Conservation (phyloP, 164 flowering plant species). For the Tetracentron sinense region DNA sequence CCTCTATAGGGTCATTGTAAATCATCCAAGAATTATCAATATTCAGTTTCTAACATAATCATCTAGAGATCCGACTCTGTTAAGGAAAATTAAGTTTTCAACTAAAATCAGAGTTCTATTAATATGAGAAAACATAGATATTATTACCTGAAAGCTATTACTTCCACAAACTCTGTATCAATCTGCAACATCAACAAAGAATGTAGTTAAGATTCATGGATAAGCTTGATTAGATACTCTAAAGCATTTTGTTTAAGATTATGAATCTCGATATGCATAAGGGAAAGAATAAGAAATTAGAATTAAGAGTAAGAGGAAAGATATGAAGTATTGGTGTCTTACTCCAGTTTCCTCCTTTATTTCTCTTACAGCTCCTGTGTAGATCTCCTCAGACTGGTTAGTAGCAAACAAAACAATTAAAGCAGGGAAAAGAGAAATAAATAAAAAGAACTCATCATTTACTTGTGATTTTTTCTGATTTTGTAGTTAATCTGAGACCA, state of each 20-base stretch:
- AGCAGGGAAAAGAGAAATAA: not conserved
- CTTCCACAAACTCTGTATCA: conserved; percentile 82
- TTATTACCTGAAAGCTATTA: conserved; percentile 83
- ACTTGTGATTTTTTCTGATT: not conserved
- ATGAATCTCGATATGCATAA: not conserved
- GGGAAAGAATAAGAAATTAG: not conserved
- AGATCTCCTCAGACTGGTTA: conserved; percentile 82
- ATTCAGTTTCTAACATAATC: not conserved
- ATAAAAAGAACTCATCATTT: not conserved
- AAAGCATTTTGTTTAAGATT: not conserved
- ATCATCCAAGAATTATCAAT: too few species aligned
- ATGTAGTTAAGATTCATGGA: not conserved
- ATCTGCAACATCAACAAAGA: conserved; percentile 40
- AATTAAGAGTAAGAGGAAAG: not conserved
- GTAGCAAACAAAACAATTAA: conserved; percentile 3
- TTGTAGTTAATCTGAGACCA: not conserved
- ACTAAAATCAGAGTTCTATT: not conserved
- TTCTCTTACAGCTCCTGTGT: conserved; percentile 78
- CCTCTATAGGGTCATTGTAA: not conserved
- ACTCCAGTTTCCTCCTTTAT: conserved; percentile 96
- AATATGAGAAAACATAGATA: not conserved
- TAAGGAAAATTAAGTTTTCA: not conserved
- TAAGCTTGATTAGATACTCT: not conserved
- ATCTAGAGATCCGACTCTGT: not conserved
- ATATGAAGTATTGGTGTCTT: conserved; percentile 25